phyloP scores from a whole-genome alignment of 1,284 basidiomycete species.

The Hemileia vastatrix region DNA sequence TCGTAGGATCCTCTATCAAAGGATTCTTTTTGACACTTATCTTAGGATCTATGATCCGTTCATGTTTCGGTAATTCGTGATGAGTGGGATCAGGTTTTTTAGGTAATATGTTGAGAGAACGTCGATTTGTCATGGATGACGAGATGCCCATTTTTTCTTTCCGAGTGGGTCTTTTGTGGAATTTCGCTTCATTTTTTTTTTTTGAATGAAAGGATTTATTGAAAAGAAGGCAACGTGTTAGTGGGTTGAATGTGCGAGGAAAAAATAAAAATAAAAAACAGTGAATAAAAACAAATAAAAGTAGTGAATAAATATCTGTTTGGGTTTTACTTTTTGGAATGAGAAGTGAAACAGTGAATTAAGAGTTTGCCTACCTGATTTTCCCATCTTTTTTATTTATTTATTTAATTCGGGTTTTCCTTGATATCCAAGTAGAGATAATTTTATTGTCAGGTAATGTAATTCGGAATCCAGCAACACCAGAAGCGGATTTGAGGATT shows the following conservation, averaged over 20 bases:
- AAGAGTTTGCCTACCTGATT: conserved; percentile 7
- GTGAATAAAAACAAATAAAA: background rate
- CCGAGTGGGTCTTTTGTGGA: conserved; percentile 12
- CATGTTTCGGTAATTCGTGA: conserved; percentile 2
- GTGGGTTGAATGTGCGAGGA: too few relatives aligned
- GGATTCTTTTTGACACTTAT: background rate
- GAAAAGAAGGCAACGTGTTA: too few relatives aligned
- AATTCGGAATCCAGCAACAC: too few relatives aligned
- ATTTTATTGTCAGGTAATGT: too few relatives aligned
- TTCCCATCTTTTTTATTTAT: conserved; percentile 3
- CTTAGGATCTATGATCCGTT: background rate
- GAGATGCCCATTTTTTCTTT: conserved; percentile 23
- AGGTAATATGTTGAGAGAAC: conserved; percentile 2
- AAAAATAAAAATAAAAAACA: background rate
- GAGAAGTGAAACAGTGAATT: background rate
- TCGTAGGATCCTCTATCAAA: background rate
- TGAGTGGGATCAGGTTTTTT: conserved; percentile 9
- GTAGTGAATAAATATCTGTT: background rate
- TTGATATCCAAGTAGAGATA: too few relatives aligned
- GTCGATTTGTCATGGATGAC: background rate
- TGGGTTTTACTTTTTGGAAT: background rate
- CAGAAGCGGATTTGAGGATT: too few relatives aligned
- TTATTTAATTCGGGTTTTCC: too few relatives aligned
- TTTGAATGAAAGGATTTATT: too few relatives aligned
- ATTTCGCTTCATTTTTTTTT: conserved; percentile 19